A percentile compares a stretch with the other conserved stretches of the same genome.
Conservation (phyloP, 768 basidiomycete genomes). For the Naganishia vaughanmartiniae region DNA sequence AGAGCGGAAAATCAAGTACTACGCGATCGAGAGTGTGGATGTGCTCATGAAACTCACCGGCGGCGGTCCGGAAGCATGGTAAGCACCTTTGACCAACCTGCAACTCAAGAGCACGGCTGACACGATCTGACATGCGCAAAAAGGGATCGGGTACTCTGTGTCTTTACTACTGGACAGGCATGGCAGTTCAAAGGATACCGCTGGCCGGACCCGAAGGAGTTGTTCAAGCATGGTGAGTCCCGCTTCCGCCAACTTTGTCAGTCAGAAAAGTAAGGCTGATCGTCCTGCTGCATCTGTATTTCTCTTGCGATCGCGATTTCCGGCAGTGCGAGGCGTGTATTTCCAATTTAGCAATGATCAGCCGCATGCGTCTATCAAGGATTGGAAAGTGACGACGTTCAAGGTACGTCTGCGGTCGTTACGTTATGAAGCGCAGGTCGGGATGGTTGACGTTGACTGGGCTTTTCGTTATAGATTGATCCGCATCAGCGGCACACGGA, state of each 20-base stretch:
- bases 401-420: constrained; percentile 61
- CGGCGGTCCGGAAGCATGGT: constrained; percentile 73
- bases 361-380: constrained; percentile 79
- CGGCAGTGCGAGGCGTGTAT: constrained; percentile 86
- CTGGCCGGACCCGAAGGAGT: constrained; percentile 85
- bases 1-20: constrained; percentile 61
- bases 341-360: constrained; percentile 93
- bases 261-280: too few relatives aligned
- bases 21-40: constrained; percentile 87
- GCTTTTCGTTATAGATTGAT: constrained; percentile 66
- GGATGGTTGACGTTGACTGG: background rate
- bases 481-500: constrained; percentile 84
- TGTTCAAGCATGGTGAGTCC: constrained; percentile 84
- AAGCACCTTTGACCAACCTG: constrained; percentile 25
- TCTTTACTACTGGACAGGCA: constrained; percentile 95
- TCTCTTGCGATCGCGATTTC: too few relatives aligned
- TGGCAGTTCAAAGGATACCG: constrained; percentile 98
- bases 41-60: constrained; percentile 75
- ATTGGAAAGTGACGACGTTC: constrained; percentile 95
- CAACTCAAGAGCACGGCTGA: background rate
- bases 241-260: background rate
- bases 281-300: too few relatives aligned
- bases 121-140: background rate
- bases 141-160: constrained; percentile 87
- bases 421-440: background rate